Conservation (phyloP, 2,329 filamentous ascomycete species). For the Cercospora zeina region DNA sequence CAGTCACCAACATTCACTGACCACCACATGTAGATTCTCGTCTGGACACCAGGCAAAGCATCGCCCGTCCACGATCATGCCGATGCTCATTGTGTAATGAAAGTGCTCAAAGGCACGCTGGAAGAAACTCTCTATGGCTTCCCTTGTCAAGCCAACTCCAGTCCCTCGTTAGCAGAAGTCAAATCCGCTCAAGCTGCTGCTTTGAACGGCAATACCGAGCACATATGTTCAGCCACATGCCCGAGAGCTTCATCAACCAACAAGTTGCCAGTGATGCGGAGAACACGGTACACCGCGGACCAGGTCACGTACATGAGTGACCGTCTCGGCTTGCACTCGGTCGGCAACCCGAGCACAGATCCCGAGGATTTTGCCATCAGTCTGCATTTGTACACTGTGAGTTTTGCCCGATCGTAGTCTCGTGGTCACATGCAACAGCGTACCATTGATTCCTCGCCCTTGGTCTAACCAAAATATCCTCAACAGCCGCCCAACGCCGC, state of each 20-base stretch:
- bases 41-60: conserved; percentile 82
- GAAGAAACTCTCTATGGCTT: conserved; percentile 80
- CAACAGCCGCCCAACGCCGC: conserved; percentile 78
- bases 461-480: background rate
- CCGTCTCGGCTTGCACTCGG: conserved; percentile 78
- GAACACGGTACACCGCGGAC: conserved; percentile 68
- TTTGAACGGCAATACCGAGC: conserved; percentile 30
- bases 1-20: conserved; percentile 4
- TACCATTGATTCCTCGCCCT: background rate
- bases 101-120: conserved; percentile 73
- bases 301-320: conserved; percentile 90
- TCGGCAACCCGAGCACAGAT: conserved; percentile 67
- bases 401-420: conserved; percentile 34
- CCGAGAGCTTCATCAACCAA: conserved; percentile 29
- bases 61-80: conserved; percentile 79
- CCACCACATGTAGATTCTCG: conserved; percentile 58
- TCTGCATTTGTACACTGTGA: conserved; percentile 62
- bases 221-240: conserved; percentile 39
- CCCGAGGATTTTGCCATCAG: conserved; percentile 73
- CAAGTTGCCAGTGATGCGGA: conserved; percentile 37
- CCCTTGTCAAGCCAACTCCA: conserved; percentile 50
- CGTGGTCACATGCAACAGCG: background rate
- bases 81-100: conserved; percentile 91
- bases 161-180: background rate
- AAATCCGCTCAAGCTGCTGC: background rate